Percentiles rank a stretch among this genome's conserved stretches.
phyloP scores from a whole-genome alignment of 768 basidiomycete genomes.

The Lepiota venenata region DNA sequence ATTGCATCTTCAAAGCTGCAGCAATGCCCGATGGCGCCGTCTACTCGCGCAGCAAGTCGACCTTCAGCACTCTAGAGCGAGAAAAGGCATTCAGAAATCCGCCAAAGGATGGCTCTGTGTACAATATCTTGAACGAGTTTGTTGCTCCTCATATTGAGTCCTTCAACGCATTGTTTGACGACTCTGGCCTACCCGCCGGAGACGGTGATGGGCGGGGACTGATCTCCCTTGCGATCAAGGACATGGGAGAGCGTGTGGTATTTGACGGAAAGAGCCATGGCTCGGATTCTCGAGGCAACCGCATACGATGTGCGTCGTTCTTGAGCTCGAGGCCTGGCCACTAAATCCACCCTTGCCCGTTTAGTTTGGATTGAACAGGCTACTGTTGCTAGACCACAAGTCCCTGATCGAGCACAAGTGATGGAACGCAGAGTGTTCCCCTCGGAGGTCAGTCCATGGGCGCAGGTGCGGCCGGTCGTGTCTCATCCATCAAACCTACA shows the following conservation, averaged over 20 bases:
- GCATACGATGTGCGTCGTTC: constrained; percentile 69
- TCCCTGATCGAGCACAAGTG: constrained; percentile 76
- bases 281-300: constrained; percentile 74
- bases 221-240: constrained; percentile 71
- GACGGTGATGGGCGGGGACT: constrained; percentile 80
- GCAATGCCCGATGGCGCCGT: constrained; percentile 52
- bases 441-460: constrained; percentile 60
- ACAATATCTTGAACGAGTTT: constrained; percentile 87
- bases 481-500: not conserved
- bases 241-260: constrained; percentile 89
- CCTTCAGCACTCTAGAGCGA: constrained; percentile 80
- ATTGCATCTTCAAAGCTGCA: not conserved
- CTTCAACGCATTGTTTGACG: constrained; percentile 96
- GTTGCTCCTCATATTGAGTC: constrained; percentile 93
- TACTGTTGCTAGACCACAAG: constrained; percentile 80
- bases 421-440: constrained; percentile 82
- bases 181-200: constrained; percentile 72
- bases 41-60: constrained; percentile 38
- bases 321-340: not conserved
- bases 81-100: constrained; percentile 81
- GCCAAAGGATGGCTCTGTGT: constrained; percentile 59
- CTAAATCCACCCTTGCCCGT: constrained; percentile 10
- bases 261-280: constrained; percentile 74
- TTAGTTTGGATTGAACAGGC: constrained; percentile 91
- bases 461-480: not conserved